Evolutionary conservation across 1,284 basidiomycete genomes (phyloP), one percentile per base, ranked within the genome.

Genomic region (Schizophyllum amplum): DNA sequence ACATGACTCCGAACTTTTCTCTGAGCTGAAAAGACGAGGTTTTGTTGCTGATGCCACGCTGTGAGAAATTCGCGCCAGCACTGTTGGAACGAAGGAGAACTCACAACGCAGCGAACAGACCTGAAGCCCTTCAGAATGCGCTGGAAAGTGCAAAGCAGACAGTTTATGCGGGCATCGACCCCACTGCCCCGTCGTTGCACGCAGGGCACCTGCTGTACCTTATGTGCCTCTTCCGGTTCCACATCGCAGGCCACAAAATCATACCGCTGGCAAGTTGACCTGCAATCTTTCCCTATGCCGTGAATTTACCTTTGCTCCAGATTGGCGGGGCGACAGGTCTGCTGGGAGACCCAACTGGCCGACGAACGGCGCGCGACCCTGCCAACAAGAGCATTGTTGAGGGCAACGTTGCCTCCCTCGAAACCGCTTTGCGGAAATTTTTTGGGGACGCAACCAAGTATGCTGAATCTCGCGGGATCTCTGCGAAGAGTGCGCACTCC

Each of bases 321-420:
- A 90, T 98, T 68, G 96, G 96, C 33, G 95, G 95, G 0, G 96
- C 94, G 1, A 98, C 97, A 0, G 97, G 94, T 1, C 82, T 89
- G n/a, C 90, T 99, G 27, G 97, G 97, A 5, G 97, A 99, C 68
- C 97, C 97, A 1, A 94, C 93, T 0, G 97, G 97, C 1, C 81
- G 95, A 25, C 80, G 81, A 1, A 86, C 85, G 0, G 97, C 98
- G 69, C 84, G 97, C 17, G 82, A 85, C 56, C 78, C 86, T 1
- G 82, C 93, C 4, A 77, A 83, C 47, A 68, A 71, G 7, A 71
- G 77, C 2, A 77, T 81, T 47, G 81, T 95, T 1, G 75, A 83
- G 27, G 61, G 72, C 51, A 98, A 99, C 66, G 84, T 92, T 47
- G 60, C 65, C 1, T 76, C 76, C 6, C 85, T 99, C 55, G 81